Evolutionary conservation across 306 rosid species (phyloP), one percentile per base, ranked within the genome.

Genomic region (Lathyrus tuberosus): DNA sequence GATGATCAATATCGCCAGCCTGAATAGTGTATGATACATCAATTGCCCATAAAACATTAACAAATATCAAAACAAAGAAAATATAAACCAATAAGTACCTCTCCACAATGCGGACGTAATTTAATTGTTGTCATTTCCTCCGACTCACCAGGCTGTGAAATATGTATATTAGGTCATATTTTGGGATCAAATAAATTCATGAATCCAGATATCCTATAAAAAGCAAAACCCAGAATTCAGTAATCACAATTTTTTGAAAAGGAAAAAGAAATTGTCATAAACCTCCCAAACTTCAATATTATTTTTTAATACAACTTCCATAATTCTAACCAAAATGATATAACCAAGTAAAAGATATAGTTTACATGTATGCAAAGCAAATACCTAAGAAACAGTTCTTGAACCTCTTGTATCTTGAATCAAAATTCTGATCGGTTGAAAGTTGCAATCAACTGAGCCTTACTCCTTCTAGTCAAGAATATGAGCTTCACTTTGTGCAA

Each of bases 1-100:
- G 98, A 78, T 93, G 98, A 84, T 93, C 98, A 72, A 93, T 84
- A 84, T 88, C 97, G 71, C 98, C 97, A 28, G 98, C 90, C 97
- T 93, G 85, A 70, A 81, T 26, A 52, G 10, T 72, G 40, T 60
- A 67, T 20, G 35, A 79, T 26, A 65, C 71, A 68, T 84, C 66
- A 79, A 59, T 15, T 37, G 18, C 58, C 35, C 41, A 49, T 38
- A 71, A 58, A 64, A 16, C n/a, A 22, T 22, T 18, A 62, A 62
- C 35, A 20, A 40, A 62, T 41, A 62, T 40, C 33, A 62, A 59
- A 61, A 65, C 22, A 52, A 42, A 69, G 69, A 38, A 73, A 48
- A 66, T 61, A 51, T 65, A 48, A 18, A 77, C 24, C 10, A 14
- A 47, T 43, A 28, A 17, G 65, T 86, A 93, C 98, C 98, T 93